Conservation (phyloP, 768 basidiomycete species). For the Lactarius evosmus region DNA sequence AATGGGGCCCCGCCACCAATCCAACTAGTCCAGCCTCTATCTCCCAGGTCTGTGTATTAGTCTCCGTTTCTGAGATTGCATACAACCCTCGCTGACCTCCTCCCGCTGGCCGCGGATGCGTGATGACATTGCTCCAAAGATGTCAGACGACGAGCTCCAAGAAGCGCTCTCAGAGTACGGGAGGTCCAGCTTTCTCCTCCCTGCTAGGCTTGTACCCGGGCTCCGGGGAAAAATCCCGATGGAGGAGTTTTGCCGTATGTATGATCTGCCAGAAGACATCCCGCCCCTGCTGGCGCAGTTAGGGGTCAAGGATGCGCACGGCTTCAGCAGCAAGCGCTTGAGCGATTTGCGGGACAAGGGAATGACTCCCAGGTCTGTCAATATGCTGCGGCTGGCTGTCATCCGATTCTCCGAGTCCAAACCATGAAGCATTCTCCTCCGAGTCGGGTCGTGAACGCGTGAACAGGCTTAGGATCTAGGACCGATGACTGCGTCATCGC, state of each 20-base stretch:
- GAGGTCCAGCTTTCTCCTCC: slow-evolving; percentile 13
- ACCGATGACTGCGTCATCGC: neutral
- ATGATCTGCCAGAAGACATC: slow-evolving; percentile 13
- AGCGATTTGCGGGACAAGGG: slow-evolving; percentile 8
- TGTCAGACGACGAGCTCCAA: slow-evolving; percentile 20
- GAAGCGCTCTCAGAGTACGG: slow-evolving; percentile 6
- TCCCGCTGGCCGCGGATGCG: neutral
- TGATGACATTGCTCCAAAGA: neutral
- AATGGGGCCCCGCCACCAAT: neutral
- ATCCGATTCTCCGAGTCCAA: slow-evolving; percentile 18
- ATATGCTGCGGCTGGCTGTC: slow-evolving; percentile 17
- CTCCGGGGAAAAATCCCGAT: slow-evolving; percentile 7
- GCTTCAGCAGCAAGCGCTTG: slow-evolving; percentile 13
- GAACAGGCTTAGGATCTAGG: neutral
- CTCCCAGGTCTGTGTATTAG: slow-evolving; percentile 13
- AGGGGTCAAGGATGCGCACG: slow-evolving; percentile 13
- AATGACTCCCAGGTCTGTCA: neutral
- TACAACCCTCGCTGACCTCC: neutral
- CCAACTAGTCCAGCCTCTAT: slow-evolving; percentile 2
- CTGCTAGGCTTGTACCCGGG: slow-evolving; percentile 9
- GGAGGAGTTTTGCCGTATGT: slow-evolving; percentile 14
- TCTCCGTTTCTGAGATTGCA: neutral
- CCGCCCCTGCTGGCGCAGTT: neutral
- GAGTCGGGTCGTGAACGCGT: neutral
- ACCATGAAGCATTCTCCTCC: slow-evolving; percentile 5